Percentiles rank a stretch among this genome's conserved stretches.
Evolutionary conservation across 805 yeast species (phyloP).

Genomic region (Teunomyces tritomae): DNA sequence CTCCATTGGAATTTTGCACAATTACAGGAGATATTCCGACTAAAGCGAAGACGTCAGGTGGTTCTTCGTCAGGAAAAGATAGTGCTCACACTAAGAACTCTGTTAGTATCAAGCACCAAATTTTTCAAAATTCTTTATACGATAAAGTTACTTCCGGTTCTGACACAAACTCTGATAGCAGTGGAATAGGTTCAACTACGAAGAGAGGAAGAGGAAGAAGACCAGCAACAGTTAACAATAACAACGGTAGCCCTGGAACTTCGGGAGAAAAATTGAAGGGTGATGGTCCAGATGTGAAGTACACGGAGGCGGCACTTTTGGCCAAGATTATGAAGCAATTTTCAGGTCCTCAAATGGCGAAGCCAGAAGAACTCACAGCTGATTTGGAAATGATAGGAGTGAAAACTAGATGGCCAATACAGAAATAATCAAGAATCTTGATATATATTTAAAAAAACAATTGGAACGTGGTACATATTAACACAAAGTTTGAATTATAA

Average conservation of each 20-base stretch:
- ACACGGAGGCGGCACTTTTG: constrained; percentile 35
- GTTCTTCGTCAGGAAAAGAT: constrained; percentile 14
- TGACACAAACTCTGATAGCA: constrained; percentile 30
- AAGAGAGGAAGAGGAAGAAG: constrained; percentile 41
- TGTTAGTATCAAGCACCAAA: constrained; percentile 29
- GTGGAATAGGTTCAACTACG: constrained; percentile 14
- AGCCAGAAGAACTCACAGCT: constrained; percentile 28
- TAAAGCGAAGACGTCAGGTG: constrained; percentile 19
- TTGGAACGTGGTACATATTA: constrained; percentile 2
- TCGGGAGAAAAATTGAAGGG: constrained; percentile 6
- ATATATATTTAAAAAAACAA: constrained; percentile 5
- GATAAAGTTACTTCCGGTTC: constrained; percentile 39
- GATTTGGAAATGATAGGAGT: constrained; percentile 40
- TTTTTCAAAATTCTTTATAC: constrained; percentile 39
- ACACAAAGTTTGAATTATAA: constrained; percentile 1
- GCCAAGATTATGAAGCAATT: constrained; percentile 45
- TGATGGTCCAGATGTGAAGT: constrained; percentile 16
- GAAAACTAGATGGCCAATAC: constrained; percentile 34
- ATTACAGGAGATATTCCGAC: constrained; percentile 39
- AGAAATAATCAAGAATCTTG: constrained; percentile 2
- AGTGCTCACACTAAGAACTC: constrained; percentile 14
- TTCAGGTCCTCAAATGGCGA: constrained; percentile 36
- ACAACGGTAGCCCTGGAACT: not conserved
- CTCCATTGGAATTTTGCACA: constrained; percentile 35
- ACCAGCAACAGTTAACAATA: constrained; percentile 15